phyloP scores from a whole-genome alignment of 2,329 filamentous ascomycete species.

The Trichoderma koningii region DNA sequence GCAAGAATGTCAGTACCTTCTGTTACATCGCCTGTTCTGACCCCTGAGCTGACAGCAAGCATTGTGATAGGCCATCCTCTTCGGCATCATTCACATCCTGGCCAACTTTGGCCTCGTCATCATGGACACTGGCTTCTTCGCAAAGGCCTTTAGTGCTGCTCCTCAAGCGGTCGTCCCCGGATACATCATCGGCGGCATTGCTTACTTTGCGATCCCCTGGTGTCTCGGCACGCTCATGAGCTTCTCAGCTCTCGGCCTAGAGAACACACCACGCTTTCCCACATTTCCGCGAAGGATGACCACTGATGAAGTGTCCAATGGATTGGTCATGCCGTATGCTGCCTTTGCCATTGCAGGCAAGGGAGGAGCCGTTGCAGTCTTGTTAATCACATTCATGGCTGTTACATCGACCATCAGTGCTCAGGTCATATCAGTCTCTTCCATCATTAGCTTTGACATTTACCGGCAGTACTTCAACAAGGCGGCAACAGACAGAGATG shows the following conservation, averaged over 20 bases:
- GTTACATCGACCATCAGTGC: slow-evolving; percentile 62
- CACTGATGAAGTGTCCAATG: slow-evolving; percentile 63
- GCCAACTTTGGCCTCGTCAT: slow-evolving; percentile 57
- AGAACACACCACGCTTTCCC: slow-evolving; percentile 51
- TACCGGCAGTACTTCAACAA: slow-evolving; percentile 54
- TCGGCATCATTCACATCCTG: slow-evolving; percentile 51
- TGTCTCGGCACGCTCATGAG: slow-evolving; percentile 54
- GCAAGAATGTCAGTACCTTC: slow-evolving; percentile 44
- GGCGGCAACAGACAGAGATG: slow-evolving; percentile 48
- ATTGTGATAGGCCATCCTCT: slow-evolving; percentile 47
- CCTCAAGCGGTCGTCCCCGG: slow-evolving; percentile 52
- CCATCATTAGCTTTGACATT: slow-evolving; percentile 57
- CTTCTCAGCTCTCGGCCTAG: slow-evolving; percentile 50
- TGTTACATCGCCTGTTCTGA: not conserved
- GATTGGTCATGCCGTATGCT: slow-evolving; percentile 69
- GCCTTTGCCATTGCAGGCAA: slow-evolving; percentile 69
- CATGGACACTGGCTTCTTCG: slow-evolving; percentile 47
- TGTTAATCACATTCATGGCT: slow-evolving; percentile 75
- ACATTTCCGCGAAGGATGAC: slow-evolving; percentile 60
- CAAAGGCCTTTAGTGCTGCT: slow-evolving; percentile 50
- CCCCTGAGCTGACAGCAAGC: not conserved
- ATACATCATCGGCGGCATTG: slow-evolving; percentile 55
- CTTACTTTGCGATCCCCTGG: slow-evolving; percentile 58
- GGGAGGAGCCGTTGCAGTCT: slow-evolving; percentile 67
- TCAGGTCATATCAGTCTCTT: slow-evolving; percentile 56